phyloP scores from a whole-genome alignment of 2,329 filamentous ascomycete species.

The Albifimbria verrucaria region DNA sequence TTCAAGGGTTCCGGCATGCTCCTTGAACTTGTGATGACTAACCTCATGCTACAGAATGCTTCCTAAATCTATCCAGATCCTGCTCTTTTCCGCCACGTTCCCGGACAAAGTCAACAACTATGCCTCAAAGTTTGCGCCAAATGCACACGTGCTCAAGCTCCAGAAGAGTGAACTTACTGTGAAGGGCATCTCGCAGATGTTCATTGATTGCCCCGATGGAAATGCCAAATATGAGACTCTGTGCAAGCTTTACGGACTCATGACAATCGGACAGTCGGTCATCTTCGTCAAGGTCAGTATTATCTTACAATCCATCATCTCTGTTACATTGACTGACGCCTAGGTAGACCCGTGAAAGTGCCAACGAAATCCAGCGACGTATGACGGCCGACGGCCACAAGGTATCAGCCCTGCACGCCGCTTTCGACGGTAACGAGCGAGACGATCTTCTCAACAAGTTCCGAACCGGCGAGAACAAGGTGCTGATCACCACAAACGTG shows the following conservation, averaged over 20 bases:
- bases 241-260: constrained; percentile 89
- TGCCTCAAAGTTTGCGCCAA: constrained; percentile 78
- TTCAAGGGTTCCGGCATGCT: background rate
- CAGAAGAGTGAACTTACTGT: constrained; percentile 91
- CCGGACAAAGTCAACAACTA: constrained; percentile 83
- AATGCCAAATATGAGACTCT: constrained; percentile 83
- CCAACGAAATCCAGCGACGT: constrained; percentile 76
- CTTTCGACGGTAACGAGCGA: constrained; percentile 77
- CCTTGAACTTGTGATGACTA: constrained; percentile 18
- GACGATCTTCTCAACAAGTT: constrained; percentile 85
- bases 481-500: constrained; percentile 96
- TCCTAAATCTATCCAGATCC: constrained; percentile 73
- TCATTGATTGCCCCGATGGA: constrained; percentile 84
- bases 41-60: constrained; percentile 55
- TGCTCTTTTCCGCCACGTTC: constrained; percentile 94
- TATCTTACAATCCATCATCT: background rate
- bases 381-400: constrained; percentile 90
- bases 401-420: constrained; percentile 85
- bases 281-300: constrained; percentile 84
- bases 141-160: constrained; percentile 82
- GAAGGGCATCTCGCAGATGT: constrained; percentile 96
- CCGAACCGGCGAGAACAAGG: constrained; percentile 82
- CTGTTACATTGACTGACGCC: constrained; percentile 12
- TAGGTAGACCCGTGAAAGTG: constrained; percentile 75
- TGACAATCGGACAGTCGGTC: constrained; percentile 96